Conservation (phyloP, 345 rosid species). For the Euphorbia tirucalli region DNA sequence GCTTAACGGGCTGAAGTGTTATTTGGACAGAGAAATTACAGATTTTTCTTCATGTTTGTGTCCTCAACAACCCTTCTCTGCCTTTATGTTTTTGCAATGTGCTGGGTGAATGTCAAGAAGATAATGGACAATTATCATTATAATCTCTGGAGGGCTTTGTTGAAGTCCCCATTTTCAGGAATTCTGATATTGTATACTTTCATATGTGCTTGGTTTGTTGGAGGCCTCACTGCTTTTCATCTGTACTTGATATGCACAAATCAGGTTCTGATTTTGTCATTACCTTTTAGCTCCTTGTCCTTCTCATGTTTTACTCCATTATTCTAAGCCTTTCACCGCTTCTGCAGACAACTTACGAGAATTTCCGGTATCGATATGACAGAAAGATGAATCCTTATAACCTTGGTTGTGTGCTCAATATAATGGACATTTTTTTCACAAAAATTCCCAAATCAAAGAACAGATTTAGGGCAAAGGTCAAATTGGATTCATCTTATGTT, state of each 20-base stretch:
- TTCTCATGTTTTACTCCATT: background rate
- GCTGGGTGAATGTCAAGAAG: constrained; percentile 66
- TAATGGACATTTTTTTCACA: constrained; percentile 45
- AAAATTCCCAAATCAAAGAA: constrained; percentile 55
- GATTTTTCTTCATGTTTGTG: constrained; percentile 95
- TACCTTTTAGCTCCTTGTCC: background rate
- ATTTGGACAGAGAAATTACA: constrained; percentile 77
- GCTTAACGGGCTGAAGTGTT: constrained; percentile 24
- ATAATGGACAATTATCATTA: constrained; percentile 51
- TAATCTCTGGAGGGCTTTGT: constrained; percentile 58
- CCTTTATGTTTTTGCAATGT: constrained; percentile 72
- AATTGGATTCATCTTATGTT: constrained; percentile 38
- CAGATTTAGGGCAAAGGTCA: constrained; percentile 49
- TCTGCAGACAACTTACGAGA: constrained; percentile 86
- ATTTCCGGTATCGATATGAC: constrained; percentile 70
- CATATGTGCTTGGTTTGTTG: constrained; percentile 76
- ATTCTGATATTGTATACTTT: constrained; percentile 72
- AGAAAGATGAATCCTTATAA: constrained; percentile 64
- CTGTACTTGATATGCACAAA: constrained; percentile 71
- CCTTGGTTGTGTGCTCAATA: constrained; percentile 44
- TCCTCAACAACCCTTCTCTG: constrained; percentile 79
- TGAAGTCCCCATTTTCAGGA: constrained; percentile 71
- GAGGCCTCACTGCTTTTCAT: constrained; percentile 89
- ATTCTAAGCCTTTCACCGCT: constrained; percentile 4
- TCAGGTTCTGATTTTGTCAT: constrained; percentile 48